Percentiles rank a stretch among this genome's conserved stretches.
These are phyloP conservation scores for Schwanniomyces etchellsii DNA, from an alignment of 1,139 yeast species.

Conservation along the genomic window DNA sequence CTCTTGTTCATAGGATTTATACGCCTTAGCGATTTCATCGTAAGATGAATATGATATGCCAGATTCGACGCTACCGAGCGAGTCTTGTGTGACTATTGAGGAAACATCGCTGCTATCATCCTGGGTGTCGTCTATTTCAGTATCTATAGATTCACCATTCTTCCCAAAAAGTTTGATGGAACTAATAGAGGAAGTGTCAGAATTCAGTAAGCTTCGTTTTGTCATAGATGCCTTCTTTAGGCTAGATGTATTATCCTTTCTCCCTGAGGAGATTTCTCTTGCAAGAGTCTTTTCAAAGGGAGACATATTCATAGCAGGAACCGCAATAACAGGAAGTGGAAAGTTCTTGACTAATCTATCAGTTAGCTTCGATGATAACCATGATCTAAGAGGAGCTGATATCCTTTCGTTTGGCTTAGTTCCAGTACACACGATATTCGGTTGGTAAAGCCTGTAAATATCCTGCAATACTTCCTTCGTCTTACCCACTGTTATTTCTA, in stretches of 20 bases:
- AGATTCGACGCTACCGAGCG: conserved; percentile 17
- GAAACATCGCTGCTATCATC: conserved; percentile 10
- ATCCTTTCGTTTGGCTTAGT: conserved; percentile 44
- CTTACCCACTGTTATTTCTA: conserved; percentile 59
- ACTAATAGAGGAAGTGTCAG: neutral
- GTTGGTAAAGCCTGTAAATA: conserved; percentile 58
- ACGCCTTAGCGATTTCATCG: conserved; percentile 33
- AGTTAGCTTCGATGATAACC: conserved; percentile 57
- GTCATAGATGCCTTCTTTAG: neutral
- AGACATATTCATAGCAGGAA: conserved; percentile 61
- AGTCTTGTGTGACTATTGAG: conserved; percentile 20
- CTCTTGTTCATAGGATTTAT: conserved; percentile 22
- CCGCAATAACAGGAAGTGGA: conserved; percentile 65
- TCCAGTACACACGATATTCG: conserved; percentile 59
- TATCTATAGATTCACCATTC: neutral
- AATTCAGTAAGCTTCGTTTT: too few species aligned
- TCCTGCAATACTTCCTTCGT: conserved; percentile 55
- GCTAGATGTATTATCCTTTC: neutral
- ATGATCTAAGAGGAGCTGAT: conserved; percentile 51
- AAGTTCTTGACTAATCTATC: conserved; percentile 59
- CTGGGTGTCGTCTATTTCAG: conserved; percentile 3
- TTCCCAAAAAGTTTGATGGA: neutral
- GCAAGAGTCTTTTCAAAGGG: conserved; percentile 34
- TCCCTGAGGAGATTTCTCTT: neutral
- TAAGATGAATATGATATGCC: conserved; percentile 33